A percentile compares a stretch with the other conserved stretches of the same genome.
Conservation (phyloP, 495 filamentous ascomycete genomes). For the Penicillium paxilli region DNA sequence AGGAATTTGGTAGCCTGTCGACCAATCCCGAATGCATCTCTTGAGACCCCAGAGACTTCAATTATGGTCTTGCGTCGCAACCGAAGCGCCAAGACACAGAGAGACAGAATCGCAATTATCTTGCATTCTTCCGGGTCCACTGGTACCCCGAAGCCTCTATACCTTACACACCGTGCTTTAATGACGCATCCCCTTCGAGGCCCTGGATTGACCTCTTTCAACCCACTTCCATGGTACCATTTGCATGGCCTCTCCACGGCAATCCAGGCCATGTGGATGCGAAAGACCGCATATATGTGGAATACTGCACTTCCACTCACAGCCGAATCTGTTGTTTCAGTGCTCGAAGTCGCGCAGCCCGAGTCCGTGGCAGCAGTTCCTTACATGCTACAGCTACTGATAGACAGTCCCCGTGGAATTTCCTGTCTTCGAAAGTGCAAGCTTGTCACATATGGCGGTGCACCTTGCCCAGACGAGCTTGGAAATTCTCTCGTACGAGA, state of each 20-base stretch:
- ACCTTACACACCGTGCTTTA: constrained; percentile 37
- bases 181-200: constrained; percentile 39
- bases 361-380: constrained; percentile 57
- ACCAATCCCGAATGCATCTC: constrained; percentile 22
- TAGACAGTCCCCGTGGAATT: constrained; percentile 47
- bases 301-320: constrained; percentile 57
- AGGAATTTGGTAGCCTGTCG: constrained; percentile 34
- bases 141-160: constrained; percentile 55
- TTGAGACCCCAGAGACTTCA: constrained; percentile 21
- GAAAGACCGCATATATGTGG: constrained; percentile 51
- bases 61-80: constrained; percentile 34
- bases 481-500: constrained; percentile 51
- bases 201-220: constrained; percentile 48
- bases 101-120: constrained; percentile 44
- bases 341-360: constrained; percentile 44
- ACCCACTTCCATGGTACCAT: constrained; percentile 58
- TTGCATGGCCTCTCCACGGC: constrained; percentile 48
- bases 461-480: constrained; percentile 57
- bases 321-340: constrained; percentile 42
- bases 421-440: constrained; percentile 44
- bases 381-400: constrained; percentile 56
- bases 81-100: constrained; percentile 22
- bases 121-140: constrained; percentile 62
- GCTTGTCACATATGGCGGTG: constrained; percentile 52
- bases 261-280: constrained; percentile 51